Percentiles rank a stretch among this genome's conserved stretches.
Evolutionary conservation across 305 asterid genomes (phyloP).

Genomic region (Solanum chacoense): DNA sequence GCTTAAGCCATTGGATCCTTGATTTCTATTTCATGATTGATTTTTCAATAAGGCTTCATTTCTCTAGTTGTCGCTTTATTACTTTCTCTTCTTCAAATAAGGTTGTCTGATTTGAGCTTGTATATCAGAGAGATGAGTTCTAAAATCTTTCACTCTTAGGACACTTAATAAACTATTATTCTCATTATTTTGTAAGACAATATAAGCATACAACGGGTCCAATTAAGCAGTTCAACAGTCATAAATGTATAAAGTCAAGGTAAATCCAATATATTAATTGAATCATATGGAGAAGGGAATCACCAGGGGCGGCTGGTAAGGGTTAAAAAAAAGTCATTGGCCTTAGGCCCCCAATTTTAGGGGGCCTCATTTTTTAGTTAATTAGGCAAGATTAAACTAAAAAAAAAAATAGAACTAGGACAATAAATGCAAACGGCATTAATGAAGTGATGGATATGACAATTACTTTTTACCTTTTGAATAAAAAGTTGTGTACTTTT

Average conservation of each 20-base stretch:
- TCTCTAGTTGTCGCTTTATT: background rate
- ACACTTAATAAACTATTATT: background rate
- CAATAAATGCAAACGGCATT: too few relatives aligned
- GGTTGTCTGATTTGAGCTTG: background rate
- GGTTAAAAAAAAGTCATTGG: too few relatives aligned
- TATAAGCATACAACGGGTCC: background rate
- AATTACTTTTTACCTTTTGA: too few relatives aligned
- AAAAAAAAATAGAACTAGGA: too few relatives aligned
- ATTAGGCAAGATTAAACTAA: too few relatives aligned
- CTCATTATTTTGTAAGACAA: background rate
- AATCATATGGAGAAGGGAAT: background rate
- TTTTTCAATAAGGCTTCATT: background rate
- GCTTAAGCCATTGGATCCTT: too few relatives aligned
- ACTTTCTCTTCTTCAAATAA: background rate
- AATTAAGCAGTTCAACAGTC: background rate
- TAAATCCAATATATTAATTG: background rate
- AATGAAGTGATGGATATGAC: too few relatives aligned
- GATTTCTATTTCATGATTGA: background rate
- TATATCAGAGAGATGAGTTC: background rate
- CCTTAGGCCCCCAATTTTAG: too few relatives aligned
- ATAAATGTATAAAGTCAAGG: background rate
- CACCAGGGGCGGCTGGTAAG: too few relatives aligned
- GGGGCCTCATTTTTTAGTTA: too few relatives aligned
- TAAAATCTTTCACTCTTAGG: background rate
- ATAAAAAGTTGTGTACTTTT: too few relatives aligned